Evolutionary conservation across 179 eudicot species (phyloP), one percentile per base, ranked within the genome.

Genomic region (Spinacia oleracea): DNA sequence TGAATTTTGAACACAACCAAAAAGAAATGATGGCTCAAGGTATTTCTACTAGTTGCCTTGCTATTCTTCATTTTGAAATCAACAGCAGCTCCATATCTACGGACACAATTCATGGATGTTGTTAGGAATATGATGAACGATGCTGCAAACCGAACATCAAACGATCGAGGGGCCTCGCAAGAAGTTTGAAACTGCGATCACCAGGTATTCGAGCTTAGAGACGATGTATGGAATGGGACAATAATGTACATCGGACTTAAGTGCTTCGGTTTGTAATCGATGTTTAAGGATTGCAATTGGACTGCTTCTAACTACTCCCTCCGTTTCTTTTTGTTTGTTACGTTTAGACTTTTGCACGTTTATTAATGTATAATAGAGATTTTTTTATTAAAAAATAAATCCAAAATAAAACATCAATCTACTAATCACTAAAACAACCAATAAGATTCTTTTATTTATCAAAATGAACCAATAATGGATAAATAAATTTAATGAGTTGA

Each of bases 221-320:
- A 73, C 48, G 20, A 18, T 81, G 23, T 78, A 84, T 74, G 73
- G 70, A 10, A 29, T 81, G 78, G 82, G n/a, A 21, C 86, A 86
- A 78, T 78, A 86, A 78, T 78, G 88, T 73, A 86, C 88, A 32
- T 76, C 81, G n/a, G 84, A 86, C 73, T 73, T 87, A 64, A 60
- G 83, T 15, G 60, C 34, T 9, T 31, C 40, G 15, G 84, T 78
- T 25, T 84, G 89, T 64, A 23, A 34, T 1, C 23, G 14, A 23
- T 86, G 89, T 64, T 75, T 86, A 46, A 48, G 48, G 34, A 58
- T 14, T 45, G 82, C 70, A n/a, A 75, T 78, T 43, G 45, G 64
- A 14, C n/a, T 76, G 32, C 64, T 72, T 14, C 12, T 20, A 59
- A 56, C 73, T 35, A 15, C 14, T 40, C n/a, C n/a, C n/a, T n/a